These are phyloP conservation scores for Delitschia confertaspora DNA, from an alignment of 495 filamentous ascomycete genomes.

Conservation along the genomic window DNA sequence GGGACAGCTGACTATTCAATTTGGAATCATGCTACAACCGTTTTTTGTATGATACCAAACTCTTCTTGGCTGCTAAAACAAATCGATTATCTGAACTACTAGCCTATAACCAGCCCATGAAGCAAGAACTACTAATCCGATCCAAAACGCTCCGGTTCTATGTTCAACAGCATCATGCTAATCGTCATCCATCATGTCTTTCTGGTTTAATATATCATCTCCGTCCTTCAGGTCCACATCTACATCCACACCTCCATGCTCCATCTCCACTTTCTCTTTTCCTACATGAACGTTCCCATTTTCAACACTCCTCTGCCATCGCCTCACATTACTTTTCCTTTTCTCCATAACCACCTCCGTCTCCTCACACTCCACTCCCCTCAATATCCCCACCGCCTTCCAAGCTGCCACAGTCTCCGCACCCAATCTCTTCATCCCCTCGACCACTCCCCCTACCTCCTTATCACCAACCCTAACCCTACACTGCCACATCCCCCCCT, in stretches of 20 bases:
- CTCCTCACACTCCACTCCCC: not conserved
- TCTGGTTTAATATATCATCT: not conserved
- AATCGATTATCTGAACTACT: too few species aligned
- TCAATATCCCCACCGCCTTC: constrained; percentile 18
- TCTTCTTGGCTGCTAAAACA: too few species aligned
- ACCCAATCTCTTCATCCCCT: constrained; percentile 22
- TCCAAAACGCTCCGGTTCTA: too few species aligned
- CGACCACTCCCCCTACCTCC: constrained; percentile 18
- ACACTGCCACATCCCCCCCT: not conserved
- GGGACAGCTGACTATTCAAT: too few species aligned
- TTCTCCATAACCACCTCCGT: not conserved
- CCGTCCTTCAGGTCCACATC: not conserved
- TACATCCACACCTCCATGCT: not conserved
- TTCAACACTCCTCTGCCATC: too few species aligned
- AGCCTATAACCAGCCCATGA: too few species aligned
- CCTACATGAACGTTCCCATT: too few species aligned
- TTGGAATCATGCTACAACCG: too few species aligned
- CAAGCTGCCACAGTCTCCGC: constrained; percentile 27
- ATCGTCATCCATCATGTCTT: not conserved
- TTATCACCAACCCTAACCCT: constrained; percentile 16
- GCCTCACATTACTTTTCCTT: too few species aligned
- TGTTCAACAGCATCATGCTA: too few species aligned
- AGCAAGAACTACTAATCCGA: too few species aligned
- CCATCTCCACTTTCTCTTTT: constrained; percentile 8
- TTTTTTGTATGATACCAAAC: too few species aligned